phyloP scores from a whole-genome alignment of 345 rosid species.

The Arabidopsis thaliana region TAIR10.1 NC_003070.9:454501-455000 shows the following conservation, averaged over 20 bases:
- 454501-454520: slow-evolving; percentile 76
- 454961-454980: slow-evolving; percentile 66
- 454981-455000: slow-evolving; percentile 98
- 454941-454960: slow-evolving; percentile 89
- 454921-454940: slow-evolving; percentile 93
- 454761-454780: slow-evolving; percentile 63
- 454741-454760: slow-evolving; percentile 73
- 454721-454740: slow-evolving; percentile 83
- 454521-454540: slow-evolving; percentile 95
- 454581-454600: background rate
- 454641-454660: slow-evolving; percentile 89
- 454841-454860: slow-evolving; percentile 42
- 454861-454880: background rate
- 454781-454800: slow-evolving; percentile 86
- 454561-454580: background rate
- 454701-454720: slow-evolving; percentile 73
- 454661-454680: slow-evolving; percentile 94
- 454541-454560: slow-evolving; percentile 44
- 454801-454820: slow-evolving; percentile 92
- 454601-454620: slow-evolving; percentile 39
- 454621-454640: slow-evolving; percentile 96
- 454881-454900: background rate
- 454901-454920: slow-evolving; percentile 18
- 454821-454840: slow-evolving; percentile 88
- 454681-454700: slow-evolving; percentile 84